Percentiles rank a stretch among this genome's conserved stretches.
Conservation (phyloP, 2,329 filamentous ascomycete genomes). For the Diaporthe sp. region DNA sequence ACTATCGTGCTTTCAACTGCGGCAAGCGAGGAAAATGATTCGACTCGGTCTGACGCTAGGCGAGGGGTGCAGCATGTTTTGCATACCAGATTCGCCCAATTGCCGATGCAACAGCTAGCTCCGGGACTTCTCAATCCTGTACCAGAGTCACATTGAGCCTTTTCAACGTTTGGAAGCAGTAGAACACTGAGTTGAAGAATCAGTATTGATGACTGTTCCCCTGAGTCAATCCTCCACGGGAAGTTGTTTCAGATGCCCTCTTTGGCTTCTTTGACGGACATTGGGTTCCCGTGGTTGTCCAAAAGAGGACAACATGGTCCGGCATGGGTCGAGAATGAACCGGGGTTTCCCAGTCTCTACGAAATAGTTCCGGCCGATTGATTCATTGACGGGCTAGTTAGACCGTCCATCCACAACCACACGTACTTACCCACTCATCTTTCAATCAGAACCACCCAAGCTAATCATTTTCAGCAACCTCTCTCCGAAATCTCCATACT, state of each 20-base stretch:
- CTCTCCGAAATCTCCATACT: neutral
- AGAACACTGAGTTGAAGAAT: neutral
- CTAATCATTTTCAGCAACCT: neutral
- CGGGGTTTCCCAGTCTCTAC: neutral
- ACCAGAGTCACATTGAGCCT: neutral
- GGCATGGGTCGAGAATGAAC: neutral
- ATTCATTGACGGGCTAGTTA: neutral
- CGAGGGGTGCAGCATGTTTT: neutral
- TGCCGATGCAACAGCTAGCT: neutral
- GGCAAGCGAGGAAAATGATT: neutral
- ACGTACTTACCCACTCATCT: neutral
- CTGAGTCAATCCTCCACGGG: neutral
- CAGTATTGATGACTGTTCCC: no score
- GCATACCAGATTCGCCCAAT: neutral
- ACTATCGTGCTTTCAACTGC: neutral
- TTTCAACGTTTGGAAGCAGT: neutral
- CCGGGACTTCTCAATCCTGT: neutral
- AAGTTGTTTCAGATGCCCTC: neutral
- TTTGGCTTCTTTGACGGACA: neutral
- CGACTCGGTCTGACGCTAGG: neutral
- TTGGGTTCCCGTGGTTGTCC: neutral
- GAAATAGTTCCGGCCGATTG: neutral
- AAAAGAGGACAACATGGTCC: neutral
- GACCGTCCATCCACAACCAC: neutral
- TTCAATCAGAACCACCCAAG: neutral